phyloP scores from a whole-genome alignment of 2,329 filamentous ascomycete genomes.

The Penicillium hesseltinei region DNA sequence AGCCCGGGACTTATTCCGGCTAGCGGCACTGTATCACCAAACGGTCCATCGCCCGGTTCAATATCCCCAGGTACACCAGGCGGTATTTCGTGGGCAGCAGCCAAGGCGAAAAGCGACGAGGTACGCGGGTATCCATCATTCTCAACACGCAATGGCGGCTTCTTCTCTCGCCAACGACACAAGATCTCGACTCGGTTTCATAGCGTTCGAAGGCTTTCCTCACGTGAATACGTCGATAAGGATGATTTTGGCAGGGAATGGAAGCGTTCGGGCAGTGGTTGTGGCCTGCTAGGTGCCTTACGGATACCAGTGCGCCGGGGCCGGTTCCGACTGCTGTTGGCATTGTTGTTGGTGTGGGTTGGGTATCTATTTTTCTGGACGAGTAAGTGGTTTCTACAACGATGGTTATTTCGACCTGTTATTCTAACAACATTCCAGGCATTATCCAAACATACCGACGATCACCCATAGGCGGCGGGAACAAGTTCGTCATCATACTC shows the following conservation, averaged over 20 bases:
- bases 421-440: constrained; percentile 46
- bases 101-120: constrained; percentile 72
- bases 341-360: constrained; percentile 59
- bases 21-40: constrained; percentile 68
- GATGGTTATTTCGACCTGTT: constrained; percentile 1
- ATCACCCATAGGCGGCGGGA: constrained; percentile 74
- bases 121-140: constrained; percentile 75
- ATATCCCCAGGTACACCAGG: constrained; percentile 24
- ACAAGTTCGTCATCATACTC: constrained; percentile 89
- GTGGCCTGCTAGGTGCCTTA: constrained; percentile 29
- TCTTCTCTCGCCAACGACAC: constrained; percentile 81
- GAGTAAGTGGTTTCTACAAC: constrained; percentile 55
- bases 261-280: constrained; percentile 33
- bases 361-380: constrained; percentile 68
- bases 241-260: constrained; percentile 63
- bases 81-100: constrained; percentile 74
- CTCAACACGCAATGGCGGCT: constrained; percentile 76
- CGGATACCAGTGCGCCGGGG: constrained; percentile 61
- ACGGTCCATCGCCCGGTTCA: constrained; percentile 29
- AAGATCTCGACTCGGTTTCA: constrained; percentile 77
- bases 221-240: constrained; percentile 63
- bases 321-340: constrained; percentile 62
- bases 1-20: constrained; percentile 74
- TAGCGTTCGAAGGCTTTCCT: constrained; percentile 57
- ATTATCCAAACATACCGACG: constrained; percentile 65